A percentile compares a stretch with the other conserved stretches of the same genome.
Evolutionary conservation across 345 rosid species (phyloP).

Genomic region (Rhodamnia rubescens): DNA sequence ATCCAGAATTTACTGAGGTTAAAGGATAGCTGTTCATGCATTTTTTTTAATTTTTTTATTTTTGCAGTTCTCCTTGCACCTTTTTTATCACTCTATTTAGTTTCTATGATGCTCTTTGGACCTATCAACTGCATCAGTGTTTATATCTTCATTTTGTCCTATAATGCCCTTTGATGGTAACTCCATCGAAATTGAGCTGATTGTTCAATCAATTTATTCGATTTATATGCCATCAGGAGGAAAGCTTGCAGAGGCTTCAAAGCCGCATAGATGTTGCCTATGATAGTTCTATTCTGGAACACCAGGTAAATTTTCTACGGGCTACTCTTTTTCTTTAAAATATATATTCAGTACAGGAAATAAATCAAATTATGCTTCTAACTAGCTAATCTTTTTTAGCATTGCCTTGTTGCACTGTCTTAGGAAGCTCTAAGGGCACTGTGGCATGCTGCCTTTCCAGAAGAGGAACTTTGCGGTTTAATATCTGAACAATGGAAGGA

Average conservation of each 20-base stretch:
- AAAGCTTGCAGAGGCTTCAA: conserved; percentile 76
- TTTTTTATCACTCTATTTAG: neutral
- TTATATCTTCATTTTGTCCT: neutral
- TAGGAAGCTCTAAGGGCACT: conserved; percentile 84
- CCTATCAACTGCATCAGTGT: neutral
- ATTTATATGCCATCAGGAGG: conserved; percentile 51
- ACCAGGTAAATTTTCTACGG: conserved; percentile 39
- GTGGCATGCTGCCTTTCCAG: conserved; percentile 90
- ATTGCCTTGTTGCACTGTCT: conserved; percentile 10
- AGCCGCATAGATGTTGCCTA: conserved; percentile 77
- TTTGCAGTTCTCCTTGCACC: neutral
- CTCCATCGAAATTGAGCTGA: neutral
- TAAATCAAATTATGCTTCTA: neutral
- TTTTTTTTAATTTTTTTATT: neutral
- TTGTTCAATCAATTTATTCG: neutral
- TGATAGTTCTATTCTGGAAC: conserved; percentile 76
- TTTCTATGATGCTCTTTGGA: neutral
- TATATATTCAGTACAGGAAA: neutral
- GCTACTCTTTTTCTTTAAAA: neutral
- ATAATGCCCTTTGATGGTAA: neutral
- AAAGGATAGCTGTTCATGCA: neutral
- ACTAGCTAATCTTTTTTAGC: neutral
- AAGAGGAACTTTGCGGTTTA: conserved; percentile 72
- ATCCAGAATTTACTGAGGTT: neutral
- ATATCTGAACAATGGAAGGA: conserved; percentile 99